Conservation (phyloP, 2,329 filamentous ascomycete genomes). For the Trichoderma hamatum region DNA sequence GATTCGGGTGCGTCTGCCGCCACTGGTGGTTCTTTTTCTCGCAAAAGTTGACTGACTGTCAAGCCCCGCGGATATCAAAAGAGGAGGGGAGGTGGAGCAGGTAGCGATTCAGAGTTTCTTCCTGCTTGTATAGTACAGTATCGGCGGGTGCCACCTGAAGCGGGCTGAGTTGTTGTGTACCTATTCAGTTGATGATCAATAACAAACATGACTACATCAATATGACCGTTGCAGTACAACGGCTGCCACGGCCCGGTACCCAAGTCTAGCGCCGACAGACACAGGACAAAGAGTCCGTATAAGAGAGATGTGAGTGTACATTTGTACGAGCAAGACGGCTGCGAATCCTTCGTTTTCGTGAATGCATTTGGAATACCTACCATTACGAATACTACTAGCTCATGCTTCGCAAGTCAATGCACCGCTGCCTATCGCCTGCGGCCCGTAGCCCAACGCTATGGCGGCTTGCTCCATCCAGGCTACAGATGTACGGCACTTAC, state of each 20-base stretch:
- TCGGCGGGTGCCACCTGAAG: neutral
- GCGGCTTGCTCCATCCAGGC: neutral
- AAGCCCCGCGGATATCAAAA: neutral
- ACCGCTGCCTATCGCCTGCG: slow-evolving; percentile 20
- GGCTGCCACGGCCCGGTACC: neutral
- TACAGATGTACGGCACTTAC: neutral
- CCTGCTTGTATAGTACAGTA: neutral
- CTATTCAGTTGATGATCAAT: neutral
- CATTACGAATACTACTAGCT: neutral
- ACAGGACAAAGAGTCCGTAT: neutral
- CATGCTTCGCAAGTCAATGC: slow-evolving; percentile 1
- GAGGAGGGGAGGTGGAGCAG: neutral
- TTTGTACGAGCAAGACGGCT: neutral
- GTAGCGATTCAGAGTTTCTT: neutral
- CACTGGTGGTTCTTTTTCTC: neutral
- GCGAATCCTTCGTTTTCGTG: neutral
- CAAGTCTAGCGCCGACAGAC: slow-evolving; percentile 3
- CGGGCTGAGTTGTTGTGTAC: neutral
- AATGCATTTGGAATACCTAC: neutral
- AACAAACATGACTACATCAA: neutral
- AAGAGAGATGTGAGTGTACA: neutral
- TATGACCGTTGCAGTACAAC: neutral
- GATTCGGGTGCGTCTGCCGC: slow-evolving; percentile 5
- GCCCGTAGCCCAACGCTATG: slow-evolving; percentile 19
- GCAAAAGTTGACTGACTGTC: neutral